Base-by-base conservation (phyloP, 1,284 basidiomycete genomes). In the Melampsora abietis-canadensis region DNA sequence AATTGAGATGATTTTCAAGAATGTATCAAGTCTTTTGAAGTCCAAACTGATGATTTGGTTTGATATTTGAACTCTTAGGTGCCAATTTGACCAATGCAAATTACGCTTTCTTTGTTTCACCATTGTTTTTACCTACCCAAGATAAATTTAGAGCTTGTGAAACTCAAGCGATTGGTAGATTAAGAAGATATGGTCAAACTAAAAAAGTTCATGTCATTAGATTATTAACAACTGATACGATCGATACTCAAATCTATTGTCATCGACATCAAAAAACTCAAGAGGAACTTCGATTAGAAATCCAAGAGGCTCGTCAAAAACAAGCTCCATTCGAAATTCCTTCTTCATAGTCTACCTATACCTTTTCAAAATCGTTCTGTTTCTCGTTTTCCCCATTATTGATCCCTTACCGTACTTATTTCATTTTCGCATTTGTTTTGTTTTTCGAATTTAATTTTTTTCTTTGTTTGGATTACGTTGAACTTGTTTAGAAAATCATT, bases 21-120 rank as follows among this genome's bases (percentile, higher is more conserved):
- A 44, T 10, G 14, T 44, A 44, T 44, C 12, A 37, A 14, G 10
- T 44, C 10, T 44, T 44, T 40, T 63, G n/a, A 12, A 27, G 17
- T 40, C 24, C 12, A 21, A 40, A 63, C 61, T 63, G 24, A 27
- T 31, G 15, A 19, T 57, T 46, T 15, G 30, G 19, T 59, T 12
- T 69, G 27, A 8, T 24, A 10, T 57, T 57, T 24, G n/a, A 54
- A n/a, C 8, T 24, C 27, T 64, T 27, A 78, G 79, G 79, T 64
- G 81, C 81, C 10, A 97, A 97, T 81, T 83, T 97, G 79, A 96
- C 94, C 0, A 89, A 87, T 21, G 94, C 94, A 17, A 97, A 94
- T 83, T 92, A 95, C 79, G 94, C 92, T 46, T 90, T 97, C 80
- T 97, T 97, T 86, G 84, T 97, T 66, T 94, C 92, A 3, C 94